Evolutionary conservation across 768 basidiomycete genomes (phyloP).

Genomic region (Crassisporium funariophilum): DNA sequence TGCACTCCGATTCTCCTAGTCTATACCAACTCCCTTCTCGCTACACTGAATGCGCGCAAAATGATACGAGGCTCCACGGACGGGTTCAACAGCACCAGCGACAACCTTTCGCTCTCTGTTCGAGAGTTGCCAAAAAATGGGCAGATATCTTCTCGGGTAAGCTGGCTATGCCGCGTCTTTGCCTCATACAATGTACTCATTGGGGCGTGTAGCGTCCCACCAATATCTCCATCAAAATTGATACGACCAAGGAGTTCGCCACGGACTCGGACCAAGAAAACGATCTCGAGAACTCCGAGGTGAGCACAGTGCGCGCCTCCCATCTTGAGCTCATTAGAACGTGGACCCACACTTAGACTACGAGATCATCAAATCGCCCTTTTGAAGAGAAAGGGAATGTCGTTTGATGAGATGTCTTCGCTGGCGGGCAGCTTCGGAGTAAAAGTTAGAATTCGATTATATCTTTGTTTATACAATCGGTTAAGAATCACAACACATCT

Average conservation of each 20-base stretch:
- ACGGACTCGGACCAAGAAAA: constrained; percentile 41
- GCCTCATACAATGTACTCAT: background rate
- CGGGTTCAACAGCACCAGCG: constrained; percentile 42
- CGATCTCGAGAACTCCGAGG: constrained; percentile 27
- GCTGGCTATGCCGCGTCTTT: constrained; percentile 5
- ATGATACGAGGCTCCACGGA: constrained; percentile 44
- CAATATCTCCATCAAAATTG: constrained; percentile 57
- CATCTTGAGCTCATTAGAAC: too few species aligned
- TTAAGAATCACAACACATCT: too few species aligned
- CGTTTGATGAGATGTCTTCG: too few species aligned
- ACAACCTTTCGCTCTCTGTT: constrained; percentile 41
- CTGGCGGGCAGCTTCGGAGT: too few species aligned
- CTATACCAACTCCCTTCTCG: constrained; percentile 63
- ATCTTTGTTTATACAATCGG: too few species aligned
- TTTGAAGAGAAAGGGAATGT: too few species aligned
- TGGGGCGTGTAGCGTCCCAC: constrained; percentile 34
- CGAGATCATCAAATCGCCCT: too few species aligned
- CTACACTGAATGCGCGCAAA: constrained; percentile 58
- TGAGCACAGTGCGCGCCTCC: too few species aligned
- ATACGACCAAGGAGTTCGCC: constrained; percentile 52
- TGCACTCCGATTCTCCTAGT: constrained; percentile 32
- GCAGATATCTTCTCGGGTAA: constrained; percentile 33
- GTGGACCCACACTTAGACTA: too few species aligned
- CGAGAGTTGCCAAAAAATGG: constrained; percentile 39
- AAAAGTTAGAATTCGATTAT: too few species aligned